phyloP scores from a whole-genome alignment of 179 eudicot genomes.

The Vitellaria paradoxa region DNA sequence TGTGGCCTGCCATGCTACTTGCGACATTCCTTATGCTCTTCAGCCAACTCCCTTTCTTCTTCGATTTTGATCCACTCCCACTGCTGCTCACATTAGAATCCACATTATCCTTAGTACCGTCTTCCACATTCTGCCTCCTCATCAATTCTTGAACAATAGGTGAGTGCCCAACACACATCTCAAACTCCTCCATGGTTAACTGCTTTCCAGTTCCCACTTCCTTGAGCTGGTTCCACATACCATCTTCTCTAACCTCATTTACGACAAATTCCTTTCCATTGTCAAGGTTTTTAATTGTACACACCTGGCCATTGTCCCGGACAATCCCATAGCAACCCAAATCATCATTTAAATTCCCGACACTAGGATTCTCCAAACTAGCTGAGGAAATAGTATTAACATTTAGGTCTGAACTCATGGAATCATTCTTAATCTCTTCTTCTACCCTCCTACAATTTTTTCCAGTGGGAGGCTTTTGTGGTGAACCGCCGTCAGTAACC shows the following conservation, averaged over 20 bases:
- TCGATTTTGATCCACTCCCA: constrained; percentile 48
- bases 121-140: constrained; percentile 88
- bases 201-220: constrained; percentile 88
- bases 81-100: constrained; percentile 35
- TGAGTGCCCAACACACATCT: constrained; percentile 81
- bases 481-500: constrained; percentile 28
- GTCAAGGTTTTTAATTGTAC: constrained; percentile 79
- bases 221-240: constrained; percentile 73
- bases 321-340: constrained; percentile 26
- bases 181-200: constrained; percentile 89
- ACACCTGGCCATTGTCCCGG: constrained; percentile 29
- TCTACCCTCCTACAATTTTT: constrained; percentile 24
- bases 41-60: constrained; percentile 80
- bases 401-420: constrained; percentile 13
- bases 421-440: constrained; percentile 28
- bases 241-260: constrained; percentile 81
- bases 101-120: constrained; percentile 31
- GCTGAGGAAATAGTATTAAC: constrained; percentile 9
- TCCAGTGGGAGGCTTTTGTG: constrained; percentile 42
- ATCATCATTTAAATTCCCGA: constrained; percentile 19
- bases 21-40: constrained; percentile 79
- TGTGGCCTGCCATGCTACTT: constrained; percentile 54
- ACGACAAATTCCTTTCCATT: constrained; percentile 90
- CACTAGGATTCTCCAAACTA: not conserved
- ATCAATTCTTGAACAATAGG: constrained; percentile 91